These are phyloP conservation scores for Stenogyne calaminthoides DNA, from an alignment of 305 asterid species.

Conservation along the genomic window DNA sequence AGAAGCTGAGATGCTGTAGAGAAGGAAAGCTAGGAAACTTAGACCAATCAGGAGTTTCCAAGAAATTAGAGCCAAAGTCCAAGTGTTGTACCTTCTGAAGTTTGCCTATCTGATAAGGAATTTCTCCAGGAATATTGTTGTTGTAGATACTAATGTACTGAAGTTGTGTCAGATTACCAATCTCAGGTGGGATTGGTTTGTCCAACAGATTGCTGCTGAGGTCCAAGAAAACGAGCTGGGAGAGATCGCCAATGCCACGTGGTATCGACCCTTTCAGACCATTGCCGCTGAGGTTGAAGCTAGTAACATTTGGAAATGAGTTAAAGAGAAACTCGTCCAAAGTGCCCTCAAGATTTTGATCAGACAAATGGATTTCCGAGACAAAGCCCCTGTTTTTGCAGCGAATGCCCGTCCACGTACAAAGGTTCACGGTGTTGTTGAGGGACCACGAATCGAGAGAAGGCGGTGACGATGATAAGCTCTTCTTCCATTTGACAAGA, in stretches of 20 bases:
- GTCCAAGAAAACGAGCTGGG: constrained; percentile 44
- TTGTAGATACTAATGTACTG: constrained; percentile 36
- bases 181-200: constrained; percentile 38
- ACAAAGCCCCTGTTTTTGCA: constrained; percentile 46
- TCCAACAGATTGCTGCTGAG: constrained; percentile 39
- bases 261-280: constrained; percentile 54
- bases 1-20: constrained; percentile 35
- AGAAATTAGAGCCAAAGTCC: constrained; percentile 43
- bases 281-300: constrained; percentile 43
- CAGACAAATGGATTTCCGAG: constrained; percentile 44
- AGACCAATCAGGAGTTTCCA: constrained; percentile 46
- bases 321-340: constrained; percentile 43
- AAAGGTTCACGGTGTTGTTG: constrained; percentile 41
- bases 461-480: constrained; percentile 35
- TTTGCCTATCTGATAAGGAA: constrained; percentile 44
- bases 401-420: constrained; percentile 56
- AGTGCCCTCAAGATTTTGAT: constrained; percentile 38
- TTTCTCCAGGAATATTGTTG: constrained; percentile 35
- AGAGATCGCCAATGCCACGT: constrained; percentile 43
- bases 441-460: constrained; percentile 58
- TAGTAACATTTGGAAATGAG: constrained; percentile 40
- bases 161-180: constrained; percentile 40
- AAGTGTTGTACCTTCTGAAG: constrained; percentile 18
- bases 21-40: constrained; percentile 35
- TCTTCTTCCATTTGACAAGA: constrained; percentile 48